These are phyloP conservation scores for Rutstroemia sydowiana DNA, from an alignment of 2,329 filamentous ascomycete species.

Conservation along the genomic window DNA sequence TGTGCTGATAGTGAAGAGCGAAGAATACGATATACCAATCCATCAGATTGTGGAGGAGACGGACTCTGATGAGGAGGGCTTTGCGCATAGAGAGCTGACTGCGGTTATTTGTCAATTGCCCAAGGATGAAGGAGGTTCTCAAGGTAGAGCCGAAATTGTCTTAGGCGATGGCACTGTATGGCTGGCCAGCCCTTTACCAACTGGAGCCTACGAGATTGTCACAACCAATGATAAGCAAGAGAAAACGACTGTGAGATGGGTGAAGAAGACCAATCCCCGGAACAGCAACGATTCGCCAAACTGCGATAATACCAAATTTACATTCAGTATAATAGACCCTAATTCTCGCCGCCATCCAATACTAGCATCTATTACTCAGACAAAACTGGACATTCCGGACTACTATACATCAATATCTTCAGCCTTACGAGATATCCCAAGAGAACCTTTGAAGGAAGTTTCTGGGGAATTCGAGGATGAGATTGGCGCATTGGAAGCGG, in stretches of 20 bases:
- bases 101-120: conserved; percentile 60
- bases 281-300: conserved; percentile 18
- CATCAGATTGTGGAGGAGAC: conserved; percentile 44
- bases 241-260: conserved; percentile 61
- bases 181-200: conserved; percentile 44
- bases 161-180: conserved; percentile 56
- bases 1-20: conserved; percentile 62
- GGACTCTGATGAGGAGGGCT: conserved; percentile 43
- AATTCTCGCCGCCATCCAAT: conserved; percentile 64
- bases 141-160: conserved; percentile 49
- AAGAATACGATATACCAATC: conserved; percentile 47
- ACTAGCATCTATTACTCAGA: conserved; percentile 58
- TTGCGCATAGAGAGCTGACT: conserved; percentile 48
- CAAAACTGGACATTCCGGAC: conserved; percentile 62
- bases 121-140: conserved; percentile 41
- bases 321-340: conserved; percentile 69
- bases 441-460: conserved; percentile 12
- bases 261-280: conserved; percentile 41
- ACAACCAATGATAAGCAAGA: conserved; percentile 45
- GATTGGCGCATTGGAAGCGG: conserved; percentile 15
- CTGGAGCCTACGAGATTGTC: conserved; percentile 60
- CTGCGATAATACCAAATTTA: conserved; percentile 50
- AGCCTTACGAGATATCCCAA: conserved; percentile 37
- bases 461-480: conserved; percentile 7
- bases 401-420: conserved; percentile 53